These are phyloP conservation scores for Phoenix roebelenii DNA, from an alignment of 176 grass and related monocot species.

Conservation along the genomic window DNA sequence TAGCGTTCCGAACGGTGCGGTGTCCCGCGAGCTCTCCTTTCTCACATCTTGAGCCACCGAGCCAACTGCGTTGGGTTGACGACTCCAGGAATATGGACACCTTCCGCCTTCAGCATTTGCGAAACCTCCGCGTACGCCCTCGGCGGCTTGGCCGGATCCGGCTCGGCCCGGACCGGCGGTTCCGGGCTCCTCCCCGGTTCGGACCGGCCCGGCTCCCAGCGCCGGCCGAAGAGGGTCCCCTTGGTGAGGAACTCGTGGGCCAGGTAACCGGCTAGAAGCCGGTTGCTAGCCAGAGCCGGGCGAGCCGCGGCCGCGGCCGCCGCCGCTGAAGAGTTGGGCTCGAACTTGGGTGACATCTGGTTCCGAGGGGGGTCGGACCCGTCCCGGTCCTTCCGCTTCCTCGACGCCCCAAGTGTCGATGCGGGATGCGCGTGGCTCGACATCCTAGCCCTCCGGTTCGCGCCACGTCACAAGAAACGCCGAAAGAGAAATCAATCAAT, in stretches of 20 bases:
- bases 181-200: neutral
- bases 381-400: conserved; percentile 5
- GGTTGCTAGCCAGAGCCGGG: conserved; percentile 4
- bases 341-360: neutral
- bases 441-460: neutral
- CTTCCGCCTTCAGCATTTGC: conserved; percentile 21
- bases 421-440: neutral
- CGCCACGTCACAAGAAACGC: conserved; percentile 13
- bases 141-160: neutral
- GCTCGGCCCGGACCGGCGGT: neutral
- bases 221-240: conserved; percentile 30
- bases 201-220: neutral
- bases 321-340: neutral
- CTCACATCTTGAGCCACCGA: conserved; percentile 12
- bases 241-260: conserved; percentile 46
- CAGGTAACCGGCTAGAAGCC: conserved; percentile 40
- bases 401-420: neutral
- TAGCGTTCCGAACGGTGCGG: too few relatives aligned
- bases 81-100: neutral
- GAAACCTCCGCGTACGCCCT: conserved; percentile 30
- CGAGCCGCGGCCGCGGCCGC: too few relatives aligned
- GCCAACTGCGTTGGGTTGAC: conserved; percentile 13
- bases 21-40: too few relatives aligned
- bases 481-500: neutral
- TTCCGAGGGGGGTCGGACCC: neutral